Conservation (phyloP, 129 eudicot species). For the Tagetes erecta region DNA sequence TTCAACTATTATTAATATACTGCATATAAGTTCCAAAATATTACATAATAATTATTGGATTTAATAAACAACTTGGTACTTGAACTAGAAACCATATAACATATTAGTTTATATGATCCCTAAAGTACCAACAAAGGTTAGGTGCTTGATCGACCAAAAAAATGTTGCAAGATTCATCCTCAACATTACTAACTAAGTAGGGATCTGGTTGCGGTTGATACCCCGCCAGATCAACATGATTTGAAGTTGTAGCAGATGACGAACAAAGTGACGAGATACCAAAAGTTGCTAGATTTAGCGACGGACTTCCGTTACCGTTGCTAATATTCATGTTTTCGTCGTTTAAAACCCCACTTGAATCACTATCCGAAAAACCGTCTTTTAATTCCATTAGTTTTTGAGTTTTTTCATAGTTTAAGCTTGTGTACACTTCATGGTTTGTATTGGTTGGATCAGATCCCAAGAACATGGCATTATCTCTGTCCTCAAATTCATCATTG, state of each 20-base stretch:
- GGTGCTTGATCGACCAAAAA: slow-evolving; percentile 70
- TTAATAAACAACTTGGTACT: slow-evolving; percentile 23
- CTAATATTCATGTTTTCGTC: slow-evolving; percentile 34
- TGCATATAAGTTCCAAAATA: slow-evolving; percentile 22
- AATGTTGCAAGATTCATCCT: slow-evolving; percentile 55
- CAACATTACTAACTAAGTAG: slow-evolving; percentile 31
- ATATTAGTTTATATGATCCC: slow-evolving; percentile 45
- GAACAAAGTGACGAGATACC: slow-evolving; percentile 27
- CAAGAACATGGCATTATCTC: slow-evolving; percentile 31
- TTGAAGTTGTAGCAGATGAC: slow-evolving; percentile 24
- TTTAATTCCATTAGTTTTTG: slow-evolving; percentile 29
- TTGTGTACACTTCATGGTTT: slow-evolving; percentile 29
- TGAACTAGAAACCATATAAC: slow-evolving; percentile 7
- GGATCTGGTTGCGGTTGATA: slow-evolving; percentile 43
- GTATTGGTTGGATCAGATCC: slow-evolving; percentile 42
- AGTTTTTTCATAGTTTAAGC: slow-evolving; percentile 34
- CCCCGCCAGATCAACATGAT: slow-evolving; percentile 31
- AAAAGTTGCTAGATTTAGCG: slow-evolving; percentile 22
- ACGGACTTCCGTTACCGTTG: slow-evolving; percentile 22
- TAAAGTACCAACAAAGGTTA: slow-evolving; percentile 50
- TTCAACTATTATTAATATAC: slow-evolving; percentile 24
- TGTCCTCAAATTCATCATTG: slow-evolving; percentile 25
- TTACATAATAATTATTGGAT: slow-evolving; percentile 31
- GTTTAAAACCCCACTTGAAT: slow-evolving; percentile 48
- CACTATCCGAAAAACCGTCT: slow-evolving; percentile 52